phyloP scores from a whole-genome alignment of 305 asterid genomes.

The Rubia peregrina region DNA sequence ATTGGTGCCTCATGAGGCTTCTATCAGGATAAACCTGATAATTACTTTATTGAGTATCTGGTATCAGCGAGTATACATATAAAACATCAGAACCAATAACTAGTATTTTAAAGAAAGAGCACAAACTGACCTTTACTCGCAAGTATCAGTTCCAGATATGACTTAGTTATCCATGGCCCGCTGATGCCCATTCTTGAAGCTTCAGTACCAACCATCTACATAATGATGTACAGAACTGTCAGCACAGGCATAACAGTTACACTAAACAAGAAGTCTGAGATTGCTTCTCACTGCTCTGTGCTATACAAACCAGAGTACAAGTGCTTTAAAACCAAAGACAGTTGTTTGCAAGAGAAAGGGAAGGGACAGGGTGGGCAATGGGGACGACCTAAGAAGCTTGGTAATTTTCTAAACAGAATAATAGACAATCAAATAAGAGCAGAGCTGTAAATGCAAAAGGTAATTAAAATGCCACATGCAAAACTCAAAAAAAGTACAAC shows the following conservation, averaged over 20 bases:
- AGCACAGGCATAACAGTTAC: slow-evolving; percentile 1
- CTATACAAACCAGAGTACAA: not conserved
- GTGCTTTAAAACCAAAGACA: not conserved
- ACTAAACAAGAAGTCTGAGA: not conserved
- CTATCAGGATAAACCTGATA: not conserved
- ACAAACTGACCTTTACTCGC: slow-evolving; percentile 73
- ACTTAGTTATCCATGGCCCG: slow-evolving; percentile 96
- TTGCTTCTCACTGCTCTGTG: not conserved
- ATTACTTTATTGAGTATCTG: not conserved
- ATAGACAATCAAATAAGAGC: not conserved
- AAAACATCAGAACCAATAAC: slow-evolving; percentile 10
- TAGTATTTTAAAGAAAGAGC: not conserved
- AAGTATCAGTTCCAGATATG: slow-evolving; percentile 93
- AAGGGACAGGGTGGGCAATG: not conserved
- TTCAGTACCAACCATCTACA: slow-evolving; percentile 84
- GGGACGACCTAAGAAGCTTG: not conserved
- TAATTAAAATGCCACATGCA: not conserved
- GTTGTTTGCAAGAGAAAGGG: too few species aligned
- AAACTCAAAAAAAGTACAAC: too few species aligned
- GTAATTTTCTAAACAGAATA: not conserved
- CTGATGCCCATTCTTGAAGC: slow-evolving; percentile 77
- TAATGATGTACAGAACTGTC: not conserved
- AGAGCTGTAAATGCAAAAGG: not conserved
- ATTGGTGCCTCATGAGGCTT: not conserved
- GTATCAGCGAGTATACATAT: slow-evolving; percentile 6